Percentiles rank a stretch among this genome's conserved stretches.
Evolutionary conservation across 2,329 filamentous ascomycete species (phyloP).

Genomic region (Trichoderma sp.): DNA sequence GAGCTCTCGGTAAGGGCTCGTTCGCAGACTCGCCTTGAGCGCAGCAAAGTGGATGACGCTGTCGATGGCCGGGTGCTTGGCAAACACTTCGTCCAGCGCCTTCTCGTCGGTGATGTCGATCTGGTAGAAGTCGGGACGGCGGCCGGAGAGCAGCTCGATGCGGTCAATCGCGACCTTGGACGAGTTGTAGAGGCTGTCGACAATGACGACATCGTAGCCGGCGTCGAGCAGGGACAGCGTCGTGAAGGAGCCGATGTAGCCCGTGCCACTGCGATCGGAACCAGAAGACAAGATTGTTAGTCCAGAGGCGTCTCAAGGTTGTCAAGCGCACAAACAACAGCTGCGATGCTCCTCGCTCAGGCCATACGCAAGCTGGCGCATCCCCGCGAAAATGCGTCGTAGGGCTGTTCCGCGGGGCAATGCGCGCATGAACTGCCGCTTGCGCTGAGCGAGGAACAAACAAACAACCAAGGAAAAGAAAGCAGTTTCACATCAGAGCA

Average conservation of each 20-base stretch:
- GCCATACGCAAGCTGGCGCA: constrained; percentile 2
- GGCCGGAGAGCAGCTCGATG: constrained; percentile 90
- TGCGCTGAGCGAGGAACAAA: background rate
- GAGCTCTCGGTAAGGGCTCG: background rate
- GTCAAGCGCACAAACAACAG: background rate
- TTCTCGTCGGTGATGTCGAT: constrained; percentile 85
- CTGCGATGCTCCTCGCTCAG: background rate
- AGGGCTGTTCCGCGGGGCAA: background rate
- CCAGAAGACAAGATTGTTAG: constrained; percentile 31
- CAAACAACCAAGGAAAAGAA: background rate
- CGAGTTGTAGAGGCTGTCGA: constrained; percentile 97
- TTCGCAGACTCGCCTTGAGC: constrained; percentile 68
- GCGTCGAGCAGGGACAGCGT: constrained; percentile 87
- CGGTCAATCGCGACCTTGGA: constrained; percentile 88
- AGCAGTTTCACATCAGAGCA: background rate
- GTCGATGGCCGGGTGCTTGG: constrained; percentile 88
- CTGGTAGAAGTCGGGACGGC: constrained; percentile 81
- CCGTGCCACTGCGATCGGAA: constrained; percentile 72
- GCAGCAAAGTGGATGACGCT: constrained; percentile 99
- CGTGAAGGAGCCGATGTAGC: constrained; percentile 99
- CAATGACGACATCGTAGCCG: constrained; percentile 94
- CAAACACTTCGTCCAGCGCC: constrained; percentile 83
- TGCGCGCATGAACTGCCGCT: background rate
- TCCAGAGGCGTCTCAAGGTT: background rate
- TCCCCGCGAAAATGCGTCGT: background rate